These are phyloP conservation scores for Chalciporus sp. DNA, from an alignment of 1,284 basidiomycete species.

Conservation along the genomic window DNA sequence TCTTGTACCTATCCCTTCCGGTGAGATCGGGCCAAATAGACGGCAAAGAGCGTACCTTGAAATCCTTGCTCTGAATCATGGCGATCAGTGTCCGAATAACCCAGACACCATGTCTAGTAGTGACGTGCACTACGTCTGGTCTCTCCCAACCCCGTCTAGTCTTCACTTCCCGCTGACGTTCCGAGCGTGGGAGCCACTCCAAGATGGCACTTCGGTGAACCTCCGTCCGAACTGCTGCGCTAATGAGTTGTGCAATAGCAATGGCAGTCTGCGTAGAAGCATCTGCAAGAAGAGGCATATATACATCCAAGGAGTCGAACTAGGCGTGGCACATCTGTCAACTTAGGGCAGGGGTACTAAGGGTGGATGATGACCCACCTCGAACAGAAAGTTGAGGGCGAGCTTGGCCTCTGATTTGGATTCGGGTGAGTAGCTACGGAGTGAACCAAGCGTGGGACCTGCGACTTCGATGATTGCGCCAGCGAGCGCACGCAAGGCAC, in stretches of 20 bases:
- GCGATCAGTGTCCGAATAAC: constrained; percentile 51
- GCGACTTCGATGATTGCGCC: constrained; percentile 61
- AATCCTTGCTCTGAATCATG: constrained; percentile 52
- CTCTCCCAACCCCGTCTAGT: constrained; percentile 71
- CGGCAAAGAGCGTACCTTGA: constrained; percentile 44
- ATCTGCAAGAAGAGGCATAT: constrained; percentile 60
- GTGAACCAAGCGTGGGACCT: constrained; percentile 67
- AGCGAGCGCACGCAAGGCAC: constrained; percentile 61
- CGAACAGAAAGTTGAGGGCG: constrained; percentile 61
- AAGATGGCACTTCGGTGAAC: constrained; percentile 59
- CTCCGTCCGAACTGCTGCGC: constrained; percentile 50
- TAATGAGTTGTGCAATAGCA: constrained; percentile 61
- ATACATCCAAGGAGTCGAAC: constrained; percentile 64
- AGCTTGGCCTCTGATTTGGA: constrained; percentile 54
- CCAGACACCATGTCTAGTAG: constrained; percentile 58
- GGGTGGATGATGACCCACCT: constrained; percentile 41
- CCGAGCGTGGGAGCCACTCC: constrained; percentile 63
- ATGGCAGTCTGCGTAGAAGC: constrained; percentile 42
- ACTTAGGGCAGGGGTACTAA: neutral
- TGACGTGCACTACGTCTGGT: constrained; percentile 40
- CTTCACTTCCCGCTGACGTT: constrained; percentile 56
- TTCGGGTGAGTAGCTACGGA: constrained; percentile 47
- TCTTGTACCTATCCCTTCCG: constrained; percentile 59
- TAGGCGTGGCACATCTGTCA: constrained; percentile 24
- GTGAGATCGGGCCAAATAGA: neutral